Percentiles rank a stretch among this genome's conserved stretches.
Evolutionary conservation across 1,139 yeast genomes (phyloP).

Genomic region (Ogataea hybrid): DNA sequence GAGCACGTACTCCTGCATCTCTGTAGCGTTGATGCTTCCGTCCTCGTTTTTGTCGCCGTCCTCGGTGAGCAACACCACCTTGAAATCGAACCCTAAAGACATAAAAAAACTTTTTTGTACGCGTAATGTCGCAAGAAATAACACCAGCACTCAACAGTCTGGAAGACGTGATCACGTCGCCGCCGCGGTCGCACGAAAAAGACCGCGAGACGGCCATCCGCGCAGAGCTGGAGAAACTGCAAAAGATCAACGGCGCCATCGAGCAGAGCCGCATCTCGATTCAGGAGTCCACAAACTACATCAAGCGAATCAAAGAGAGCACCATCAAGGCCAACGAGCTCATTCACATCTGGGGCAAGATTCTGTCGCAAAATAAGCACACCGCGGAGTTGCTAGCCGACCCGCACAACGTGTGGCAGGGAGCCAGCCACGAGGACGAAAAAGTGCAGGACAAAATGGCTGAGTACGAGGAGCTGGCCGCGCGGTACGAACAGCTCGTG

Average conservation of each 20-base stretch:
- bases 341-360: slow-evolving; percentile 45
- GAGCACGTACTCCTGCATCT: slow-evolving; percentile 51
- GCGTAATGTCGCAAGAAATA: slow-evolving; percentile 17
- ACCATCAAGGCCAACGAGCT: slow-evolving; percentile 32
- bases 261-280: slow-evolving; percentile 18
- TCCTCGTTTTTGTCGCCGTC: slow-evolving; percentile 7
- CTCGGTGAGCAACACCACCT: slow-evolving; percentile 26
- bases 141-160: slow-evolving; percentile 13
- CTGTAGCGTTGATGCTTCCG: slow-evolving; percentile 37
- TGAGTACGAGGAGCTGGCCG: slow-evolving; percentile 32
- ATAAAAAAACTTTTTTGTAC: slow-evolving; percentile 8
- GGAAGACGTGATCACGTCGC: slow-evolving; percentile 14
- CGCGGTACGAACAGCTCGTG: slow-evolving; percentile 24
- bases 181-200: slow-evolving; percentile 4
- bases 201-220: slow-evolving; percentile 15
- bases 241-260: slow-evolving; percentile 16
- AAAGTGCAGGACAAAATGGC: slow-evolving; percentile 26
- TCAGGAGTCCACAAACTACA: slow-evolving; percentile 18
- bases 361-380: slow-evolving; percentile 45
- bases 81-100: slow-evolving; percentile 28
- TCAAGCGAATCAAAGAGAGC: slow-evolving; percentile 16
- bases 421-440: slow-evolving; percentile 22
- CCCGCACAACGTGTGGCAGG: slow-evolving; percentile 12
- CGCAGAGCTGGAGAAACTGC: slow-evolving; percentile 14
- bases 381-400: slow-evolving; percentile 35